Base-by-base conservation (phyloP, 352 stramenopile genomes). In the Phytophthora citricola region DNA sequence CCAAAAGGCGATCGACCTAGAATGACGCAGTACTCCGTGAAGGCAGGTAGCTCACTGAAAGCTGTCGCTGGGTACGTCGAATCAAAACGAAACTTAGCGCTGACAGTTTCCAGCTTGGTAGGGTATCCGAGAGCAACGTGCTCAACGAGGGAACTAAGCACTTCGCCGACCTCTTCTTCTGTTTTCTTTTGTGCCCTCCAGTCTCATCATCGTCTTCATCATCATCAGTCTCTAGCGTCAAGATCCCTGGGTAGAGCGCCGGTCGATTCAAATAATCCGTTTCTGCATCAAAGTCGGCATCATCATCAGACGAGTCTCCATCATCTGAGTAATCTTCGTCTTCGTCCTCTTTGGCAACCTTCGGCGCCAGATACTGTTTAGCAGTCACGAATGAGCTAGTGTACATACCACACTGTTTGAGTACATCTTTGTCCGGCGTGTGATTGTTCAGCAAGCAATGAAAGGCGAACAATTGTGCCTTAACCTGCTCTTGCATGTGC, bases 371-470 rank as follows among this genome's bases (percentile, higher is more conserved):
- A 26, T 89, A 79, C 51, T 95, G 83, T 24, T 87, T 92, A 38
- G 82, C 86, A 61, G 79, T 89, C 4, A 92, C 85, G 29, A 83
- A 97, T 4, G 89, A 88, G 48, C 91, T 92, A 4, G 89, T 90
- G 51, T 79, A 89, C 20, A 87, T 85, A 38, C 89, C 89, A 49
- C 89, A 97, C 62, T 95, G 88, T 58, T 95, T 95, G 11, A 97
- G 61, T 27, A 95, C 89, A 63, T 93, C 81, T 58, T 85, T 89
- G 58, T 94, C 88, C 1, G 89, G 89, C 4, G 85, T 87, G 48
- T 97, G 87, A 63, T 95, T 94, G 71, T 97, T 94, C 47, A 95
- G 40, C 29, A 97, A 67, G 53, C 86, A 95, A 69, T 95, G 87
- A 48, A 97, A 95, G 1, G 89, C 89, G 32, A 94, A 97, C 4